Evolutionary conservation across 345 rosid genomes (phyloP), one percentile per base, ranked within the genome.

Genomic region (Erysimum cheiranthoides): DNA sequence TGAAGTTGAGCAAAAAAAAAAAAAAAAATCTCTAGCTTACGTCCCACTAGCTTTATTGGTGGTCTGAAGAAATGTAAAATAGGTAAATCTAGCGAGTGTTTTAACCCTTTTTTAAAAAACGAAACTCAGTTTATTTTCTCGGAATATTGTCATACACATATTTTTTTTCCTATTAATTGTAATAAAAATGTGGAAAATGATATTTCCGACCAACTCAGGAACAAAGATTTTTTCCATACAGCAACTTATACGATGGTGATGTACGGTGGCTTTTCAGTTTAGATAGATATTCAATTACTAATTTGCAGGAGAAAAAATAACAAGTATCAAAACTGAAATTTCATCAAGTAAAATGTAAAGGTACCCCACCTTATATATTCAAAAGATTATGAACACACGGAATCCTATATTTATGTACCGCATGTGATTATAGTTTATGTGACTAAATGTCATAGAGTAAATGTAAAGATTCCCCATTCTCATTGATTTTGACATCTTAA

Each of bases 391-490:
- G 18, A 50, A 50, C 42, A 66, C 12, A 3, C 7, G 13, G 36
- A 67, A 25, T 66, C 58, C 3, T 9, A 46, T 30, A 11, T 21
- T 17, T 21, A 39, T 61, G 49, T 5, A 5, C 17, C n/a, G 1
- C n/a, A 28, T 28, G 9, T 28, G 16, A 3, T n/a, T 4, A 27
- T 46, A 16, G 32, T 5, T n/a, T 30, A 50, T 14, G 47, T 36
- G 49, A 9, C 61, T 9, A 14, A 13, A 21, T 21, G 5, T 51
- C 8, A 21, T 21, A 8, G 5, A 35, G 43, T 50, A 18, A 34
- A 25, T 51, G 27, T 36, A 36, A 66, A 65, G 10, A 10, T 32
- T 31, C 69, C 27, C 52, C 53, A 14, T 45, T 64, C 28, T 32
- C 43, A 11, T 18, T 49, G 58, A 66, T 17, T 30, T 17, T 32